Evolutionary conservation across 2,329 filamentous ascomycete species (phyloP).

Genomic region (Dothistroma pini): DNA sequence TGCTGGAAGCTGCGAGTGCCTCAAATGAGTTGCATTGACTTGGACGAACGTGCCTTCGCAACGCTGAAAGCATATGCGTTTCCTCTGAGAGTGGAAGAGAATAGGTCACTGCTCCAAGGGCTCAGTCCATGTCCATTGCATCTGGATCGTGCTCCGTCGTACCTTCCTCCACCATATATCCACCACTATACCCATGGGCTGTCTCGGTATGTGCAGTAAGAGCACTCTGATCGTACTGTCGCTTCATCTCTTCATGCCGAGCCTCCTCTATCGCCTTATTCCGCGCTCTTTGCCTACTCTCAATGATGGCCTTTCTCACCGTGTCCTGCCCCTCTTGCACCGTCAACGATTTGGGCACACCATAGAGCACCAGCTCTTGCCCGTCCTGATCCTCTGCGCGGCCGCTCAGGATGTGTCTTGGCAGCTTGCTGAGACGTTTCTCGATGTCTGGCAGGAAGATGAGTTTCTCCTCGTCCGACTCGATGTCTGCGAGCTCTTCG

Average conservation of each 20-base stretch:
- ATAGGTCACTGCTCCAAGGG: background rate
- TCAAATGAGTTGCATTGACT: too few relatives aligned
- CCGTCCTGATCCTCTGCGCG: constrained; percentile 52
- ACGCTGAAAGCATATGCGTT: too few relatives aligned
- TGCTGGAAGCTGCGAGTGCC: too few relatives aligned
- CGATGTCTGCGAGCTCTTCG: constrained; percentile 71
- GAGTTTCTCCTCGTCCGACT: constrained; percentile 59
- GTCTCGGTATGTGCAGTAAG: constrained; percentile 27
- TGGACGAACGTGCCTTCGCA: too few relatives aligned
- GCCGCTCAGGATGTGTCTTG: constrained; percentile 61
- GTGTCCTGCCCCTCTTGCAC: constrained; percentile 69
- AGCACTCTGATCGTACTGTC: constrained; percentile 26
- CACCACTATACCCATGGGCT: constrained; percentile 33
- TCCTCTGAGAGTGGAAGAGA: background rate
- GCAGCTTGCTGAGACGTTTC: constrained; percentile 69
- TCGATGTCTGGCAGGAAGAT: constrained; percentile 84
- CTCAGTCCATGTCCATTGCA: constrained; percentile 61
- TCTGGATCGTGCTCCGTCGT: constrained; percentile 50
- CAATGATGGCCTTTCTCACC: constrained; percentile 78
- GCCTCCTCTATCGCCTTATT: constrained; percentile 43
- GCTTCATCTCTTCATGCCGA: constrained; percentile 33
- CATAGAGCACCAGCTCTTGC: constrained; percentile 78
- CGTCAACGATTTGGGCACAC: constrained; percentile 69
- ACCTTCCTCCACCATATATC: constrained; percentile 21
- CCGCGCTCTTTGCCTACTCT: constrained; percentile 66